A percentile compares a stretch with the other conserved stretches of the same genome.
Evolutionary conservation across 345 rosid species (phyloP).

Genomic region (Euphorbia peplus): DNA sequence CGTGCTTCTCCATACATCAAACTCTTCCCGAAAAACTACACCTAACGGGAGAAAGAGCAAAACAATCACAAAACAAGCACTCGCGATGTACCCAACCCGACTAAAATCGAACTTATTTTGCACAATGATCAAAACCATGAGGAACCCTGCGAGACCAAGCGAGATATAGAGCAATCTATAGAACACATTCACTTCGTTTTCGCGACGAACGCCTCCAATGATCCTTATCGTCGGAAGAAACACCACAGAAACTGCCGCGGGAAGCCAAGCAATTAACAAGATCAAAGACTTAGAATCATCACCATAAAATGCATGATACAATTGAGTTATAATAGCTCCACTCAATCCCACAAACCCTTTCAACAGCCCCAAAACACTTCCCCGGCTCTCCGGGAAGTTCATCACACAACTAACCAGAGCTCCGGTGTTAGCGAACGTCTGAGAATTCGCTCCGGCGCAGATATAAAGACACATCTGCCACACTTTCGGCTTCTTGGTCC

Average conservation of each 20-base stretch:
- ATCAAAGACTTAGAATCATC: conserved; percentile 7
- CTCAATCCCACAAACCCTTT: conserved; percentile 26
- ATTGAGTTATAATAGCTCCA: conserved; percentile 24
- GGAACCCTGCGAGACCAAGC: conserved; percentile 22
- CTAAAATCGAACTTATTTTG: conserved; percentile 23
- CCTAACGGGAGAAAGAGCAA: conserved; percentile 20
- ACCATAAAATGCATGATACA: conserved; percentile 24
- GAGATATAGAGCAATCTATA: conserved; percentile 19
- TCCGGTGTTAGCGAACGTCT: conserved; percentile 20
- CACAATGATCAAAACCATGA: conserved; percentile 21
- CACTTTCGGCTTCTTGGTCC: conserved; percentile 12
- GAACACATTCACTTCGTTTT: conserved; percentile 21
- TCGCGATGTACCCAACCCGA: conserved; percentile 17
- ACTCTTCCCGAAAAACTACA: conserved; percentile 5
- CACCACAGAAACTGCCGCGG: conserved; percentile 15
- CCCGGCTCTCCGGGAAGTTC: conserved; percentile 28
- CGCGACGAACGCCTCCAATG: not conserved
- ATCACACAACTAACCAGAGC: conserved; percentile 20
- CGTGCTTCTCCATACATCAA: not conserved
- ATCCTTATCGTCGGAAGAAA: conserved; percentile 12
- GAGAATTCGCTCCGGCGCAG: conserved; percentile 17
- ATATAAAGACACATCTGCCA: conserved; percentile 30
- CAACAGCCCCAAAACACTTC: conserved; percentile 21
- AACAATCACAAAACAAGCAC: conserved; percentile 4
- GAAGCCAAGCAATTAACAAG: conserved; percentile 28